phyloP scores from a whole-genome alignment of 2,329 filamentous ascomycete species.

The Pseudopyricularia cyperi region DNA sequence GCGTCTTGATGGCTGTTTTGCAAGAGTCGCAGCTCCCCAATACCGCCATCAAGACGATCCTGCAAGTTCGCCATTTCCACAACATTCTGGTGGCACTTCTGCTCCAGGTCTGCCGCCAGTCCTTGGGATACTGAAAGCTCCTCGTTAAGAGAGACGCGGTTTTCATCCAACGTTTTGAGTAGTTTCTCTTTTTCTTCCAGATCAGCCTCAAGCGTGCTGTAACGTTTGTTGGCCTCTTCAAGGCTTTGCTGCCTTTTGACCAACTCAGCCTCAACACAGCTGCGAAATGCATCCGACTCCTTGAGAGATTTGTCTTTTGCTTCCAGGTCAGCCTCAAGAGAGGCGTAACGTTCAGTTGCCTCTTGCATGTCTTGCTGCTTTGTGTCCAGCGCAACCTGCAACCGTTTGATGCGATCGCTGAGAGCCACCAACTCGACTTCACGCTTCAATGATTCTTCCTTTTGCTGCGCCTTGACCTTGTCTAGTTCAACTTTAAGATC shows the following conservation, averaged over 20 bases:
- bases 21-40: neutral
- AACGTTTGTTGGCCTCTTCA: too few species aligned
- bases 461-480: too few species aligned
- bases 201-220: constrained; percentile 3
- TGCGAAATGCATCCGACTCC: neutral
- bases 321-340: neutral
- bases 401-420: too few species aligned
- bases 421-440: too few species aligned
- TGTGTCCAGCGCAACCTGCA: too few species aligned
- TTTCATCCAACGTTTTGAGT: neutral
- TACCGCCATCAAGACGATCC: neutral
- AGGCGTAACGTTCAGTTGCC: too few species aligned
- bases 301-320: neutral
- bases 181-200: neutral
- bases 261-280: too few species aligned
- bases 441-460: too few species aligned
- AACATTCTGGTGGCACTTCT: neutral
- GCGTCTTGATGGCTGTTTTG: neutral
- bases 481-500: too few species aligned
- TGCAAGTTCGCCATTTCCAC: constrained; percentile 3
- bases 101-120: neutral
- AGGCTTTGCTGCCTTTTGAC: too few species aligned
- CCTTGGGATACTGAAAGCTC: neutral
- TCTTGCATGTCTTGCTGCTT: too few species aligned
- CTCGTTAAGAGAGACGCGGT: neutral